These are phyloP conservation scores for Metarhizium anisopliae DNA, from an alignment of 2,329 filamentous ascomycete species.

Conservation along the genomic window DNA sequence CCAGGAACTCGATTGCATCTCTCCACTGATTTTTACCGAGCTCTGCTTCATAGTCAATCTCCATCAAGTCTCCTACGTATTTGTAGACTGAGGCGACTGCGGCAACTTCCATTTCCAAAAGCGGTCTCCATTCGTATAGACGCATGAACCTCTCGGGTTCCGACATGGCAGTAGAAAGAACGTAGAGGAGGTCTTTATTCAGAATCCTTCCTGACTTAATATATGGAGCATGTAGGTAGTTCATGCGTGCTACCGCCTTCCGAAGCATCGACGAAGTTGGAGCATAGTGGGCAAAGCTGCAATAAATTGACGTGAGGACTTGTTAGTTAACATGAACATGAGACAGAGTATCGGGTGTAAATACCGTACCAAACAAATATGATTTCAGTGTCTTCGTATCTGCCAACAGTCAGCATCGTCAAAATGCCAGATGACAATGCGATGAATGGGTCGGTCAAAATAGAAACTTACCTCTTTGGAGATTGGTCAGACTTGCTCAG, in stretches of 20 bases:
- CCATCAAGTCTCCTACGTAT: constrained; percentile 59
- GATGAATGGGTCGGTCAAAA: neutral
- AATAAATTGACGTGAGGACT: neutral
- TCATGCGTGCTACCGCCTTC: constrained; percentile 29
- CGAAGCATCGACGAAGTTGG: constrained; percentile 21
- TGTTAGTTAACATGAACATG: neutral
- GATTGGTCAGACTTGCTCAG: constrained; percentile 21
- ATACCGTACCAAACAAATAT: constrained; percentile 25
- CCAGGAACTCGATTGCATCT: constrained; percentile 42
- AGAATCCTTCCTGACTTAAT: constrained; percentile 24
- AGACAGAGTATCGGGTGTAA: neutral
- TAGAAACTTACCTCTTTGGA: constrained; percentile 25
- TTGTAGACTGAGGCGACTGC: constrained; percentile 64
- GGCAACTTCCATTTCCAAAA: constrained; percentile 60
- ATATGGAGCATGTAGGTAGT: constrained; percentile 28
- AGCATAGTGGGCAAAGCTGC: constrained; percentile 20
- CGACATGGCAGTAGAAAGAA: constrained; percentile 48
- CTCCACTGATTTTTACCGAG: constrained; percentile 30
- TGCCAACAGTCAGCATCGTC: constrained; percentile 8
- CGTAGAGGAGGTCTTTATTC: constrained; percentile 29
- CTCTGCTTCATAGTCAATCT: constrained; percentile 41
- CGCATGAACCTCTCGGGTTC: constrained; percentile 57
- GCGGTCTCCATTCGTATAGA: constrained; percentile 58
- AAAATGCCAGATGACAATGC: too few relatives aligned
- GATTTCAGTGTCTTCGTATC: constrained; percentile 32